Evolutionary conservation across 2,329 filamentous ascomycete species (phyloP), one percentile per base, ranked within the genome.

Genomic region (Fusarium sp.): DNA sequence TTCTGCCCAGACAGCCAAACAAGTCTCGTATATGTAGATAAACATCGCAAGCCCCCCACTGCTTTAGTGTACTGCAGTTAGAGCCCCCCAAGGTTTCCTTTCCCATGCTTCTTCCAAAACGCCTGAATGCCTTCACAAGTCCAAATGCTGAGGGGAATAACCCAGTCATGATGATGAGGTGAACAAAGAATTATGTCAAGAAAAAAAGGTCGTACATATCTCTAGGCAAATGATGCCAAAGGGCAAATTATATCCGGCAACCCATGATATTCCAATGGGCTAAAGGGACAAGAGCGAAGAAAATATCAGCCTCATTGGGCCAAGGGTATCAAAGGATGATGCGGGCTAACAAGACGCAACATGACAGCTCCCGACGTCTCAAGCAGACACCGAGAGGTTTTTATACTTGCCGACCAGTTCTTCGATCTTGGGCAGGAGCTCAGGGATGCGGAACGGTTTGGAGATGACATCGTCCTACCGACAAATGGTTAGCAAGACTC

Each of bases 391-490:
- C 8, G 80, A 80, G 13, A 82, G 73, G 22, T 75, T 81, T 56
- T 79, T 80, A 74, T 85, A 85, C 63, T 84, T 86, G 58, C 78
- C 75, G 3, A 87, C 86, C 20, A 91, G 81, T 79, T 90, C 88
- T 70, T 90, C 87, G 70, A 94, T 92, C 80, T 92, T 92, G 16
- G 90, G 90, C 52, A 93, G 86, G 62, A 94, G 82, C 65, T 94
- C 91, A n/a, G 88, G 88, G 62, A 94, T 91, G n/a, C 91, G 89
- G 79, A 95, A 96, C 5, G 94, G 94, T 79, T 96, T 96, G 1
- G 92, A 92, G 38, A 96, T 93, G 50, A 95, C 90, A 81, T 92
- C 91, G 81, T 95, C 91, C 89, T 91, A 16, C 7, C 20, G 20
- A 36, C n/a, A 10, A 27, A 11, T 27, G 14, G 66, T 77, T 64